Evolutionary conservation across 306 rosid genomes (phyloP), one percentile per base, ranked within the genome.

Genomic region (Prunus armeniaca): DNA sequence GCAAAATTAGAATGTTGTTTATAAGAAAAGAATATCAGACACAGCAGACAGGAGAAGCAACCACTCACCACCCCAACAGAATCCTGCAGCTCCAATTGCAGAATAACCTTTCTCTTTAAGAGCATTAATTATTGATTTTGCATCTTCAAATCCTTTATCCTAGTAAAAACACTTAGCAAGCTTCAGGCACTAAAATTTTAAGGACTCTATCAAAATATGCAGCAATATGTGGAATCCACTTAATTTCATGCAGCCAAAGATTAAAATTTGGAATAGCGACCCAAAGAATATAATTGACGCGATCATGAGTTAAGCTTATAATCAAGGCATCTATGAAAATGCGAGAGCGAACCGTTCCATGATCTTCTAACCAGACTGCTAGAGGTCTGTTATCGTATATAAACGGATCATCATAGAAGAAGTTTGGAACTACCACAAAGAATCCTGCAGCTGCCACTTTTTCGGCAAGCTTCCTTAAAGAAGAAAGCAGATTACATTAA

Each of bases 41-140:
- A 3, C 17, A 11, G 13, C 50, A 9, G 50, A 46, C 30, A 30
- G 28, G 2, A 51, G 19, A 7, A 52, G 34, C 43, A 67, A 34
- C 58, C 25, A 46, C 92, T 83, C 64, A 91, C 94, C 94, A 41
- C 97, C 93, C 91, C 94, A 91, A 78, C 95, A 93, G 79, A 89
- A 84, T 72, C 91, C 93, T 15, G 73, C 95, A 19, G 90, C 93
- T 43, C 95, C 96, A 0, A 91, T 58, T 6, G 87, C 82, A 20
- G 89, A 80, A 60, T 86, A 66, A 68, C 90, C 91, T 75, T 80
- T 85, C 19, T 78, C 27, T 73, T 82, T 86, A 43, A 91, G 78
- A 54, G 85, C 87, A 72, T 86, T 84, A 64, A 82, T 72, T n/a
- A 88, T 66, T 49, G 84, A 64, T 80, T 86, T 89, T 54, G 89